A percentile compares a stretch with the other conserved stretches of the same genome.
phyloP scores from a whole-genome alignment of 371 early-diverging fungal species.

The Lichtheimia ramosa region DNA sequence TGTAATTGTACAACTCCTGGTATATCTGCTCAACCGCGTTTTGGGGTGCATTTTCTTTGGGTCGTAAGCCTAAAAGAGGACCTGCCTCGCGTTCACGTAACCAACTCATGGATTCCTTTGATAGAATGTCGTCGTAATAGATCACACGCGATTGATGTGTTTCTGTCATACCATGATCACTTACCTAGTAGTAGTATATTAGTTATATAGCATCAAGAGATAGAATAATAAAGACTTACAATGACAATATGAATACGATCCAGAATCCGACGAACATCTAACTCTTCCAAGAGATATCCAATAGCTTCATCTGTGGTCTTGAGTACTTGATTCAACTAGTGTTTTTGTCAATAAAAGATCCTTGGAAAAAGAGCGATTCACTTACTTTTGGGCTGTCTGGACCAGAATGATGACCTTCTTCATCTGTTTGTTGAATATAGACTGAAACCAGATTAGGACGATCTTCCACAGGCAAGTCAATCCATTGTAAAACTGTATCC shows the following conservation, averaged over 20 bases:
- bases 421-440: slow-evolving; percentile 83
- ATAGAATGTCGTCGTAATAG: slow-evolving; percentile 70
- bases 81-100: slow-evolving; percentile 30
- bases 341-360: background rate
- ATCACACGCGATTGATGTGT: slow-evolving; percentile 49
- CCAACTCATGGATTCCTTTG: slow-evolving; percentile 19
- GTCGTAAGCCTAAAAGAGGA: slow-evolving; percentile 47
- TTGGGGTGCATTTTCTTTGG: slow-evolving; percentile 42
- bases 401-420: slow-evolving; percentile 76
- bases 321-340: slow-evolving; percentile 59
- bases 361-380: too few species aligned
- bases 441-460: slow-evolving; percentile 76
- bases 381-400: slow-evolving; percentile 50
- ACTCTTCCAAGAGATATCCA: slow-evolving; percentile 54
- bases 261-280: slow-evolving; percentile 58
- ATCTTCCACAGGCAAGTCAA: slow-evolving; percentile 62
- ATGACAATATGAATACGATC: slow-evolving; percentile 75
- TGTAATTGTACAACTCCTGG: slow-evolving; percentile 39
- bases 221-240: slow-evolving; percentile 39
- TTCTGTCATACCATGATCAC: slow-evolving; percentile 92
- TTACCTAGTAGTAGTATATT: slow-evolving; percentile 30
- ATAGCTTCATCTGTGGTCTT: slow-evolving; percentile 66
- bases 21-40: slow-evolving; percentile 26
- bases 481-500: slow-evolving; percentile 67
- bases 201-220: background rate